Conservation (phyloP, 768 basidiomycete species). For the Tricholoma bakamatsutake region DNA sequence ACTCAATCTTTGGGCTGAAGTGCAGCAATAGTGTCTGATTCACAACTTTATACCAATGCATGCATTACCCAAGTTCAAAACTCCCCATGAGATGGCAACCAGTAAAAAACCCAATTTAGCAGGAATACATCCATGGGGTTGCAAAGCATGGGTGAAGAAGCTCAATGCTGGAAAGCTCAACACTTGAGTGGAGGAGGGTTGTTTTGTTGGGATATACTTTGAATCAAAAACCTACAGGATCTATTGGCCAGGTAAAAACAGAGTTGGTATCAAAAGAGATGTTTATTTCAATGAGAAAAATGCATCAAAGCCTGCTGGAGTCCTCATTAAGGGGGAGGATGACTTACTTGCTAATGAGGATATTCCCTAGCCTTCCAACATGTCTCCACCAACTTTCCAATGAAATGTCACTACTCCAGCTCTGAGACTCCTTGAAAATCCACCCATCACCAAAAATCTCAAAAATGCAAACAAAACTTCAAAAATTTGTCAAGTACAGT, state of each 20-base stretch:
- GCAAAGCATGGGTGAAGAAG: not conserved
- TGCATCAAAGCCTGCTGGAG: not conserved
- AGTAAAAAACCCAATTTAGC: not conserved
- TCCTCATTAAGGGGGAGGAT: too few species aligned
- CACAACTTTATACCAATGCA: not conserved
- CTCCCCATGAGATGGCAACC: not conserved
- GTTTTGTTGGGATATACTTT: not conserved
- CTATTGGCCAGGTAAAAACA: too few species aligned
- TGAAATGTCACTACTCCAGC: too few species aligned
- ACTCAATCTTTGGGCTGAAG: not conserved
- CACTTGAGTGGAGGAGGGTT: not conserved
- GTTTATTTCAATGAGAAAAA: not conserved
- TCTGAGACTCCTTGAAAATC: too few species aligned
- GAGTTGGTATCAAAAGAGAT: too few species aligned
- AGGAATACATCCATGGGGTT: not conserved
- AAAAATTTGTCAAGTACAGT: too few species aligned
- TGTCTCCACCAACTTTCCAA: too few species aligned
- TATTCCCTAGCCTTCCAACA: too few species aligned
- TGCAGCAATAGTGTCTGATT: not conserved
- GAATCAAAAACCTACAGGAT: not conserved
- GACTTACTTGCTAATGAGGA: too few species aligned
- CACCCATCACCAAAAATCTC: too few species aligned
- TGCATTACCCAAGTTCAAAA: not conserved
- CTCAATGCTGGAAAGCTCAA: not conserved
- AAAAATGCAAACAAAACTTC: too few species aligned